Conservation (phyloP, 1,139 yeast species). For the Taphrina betulina region DNA sequence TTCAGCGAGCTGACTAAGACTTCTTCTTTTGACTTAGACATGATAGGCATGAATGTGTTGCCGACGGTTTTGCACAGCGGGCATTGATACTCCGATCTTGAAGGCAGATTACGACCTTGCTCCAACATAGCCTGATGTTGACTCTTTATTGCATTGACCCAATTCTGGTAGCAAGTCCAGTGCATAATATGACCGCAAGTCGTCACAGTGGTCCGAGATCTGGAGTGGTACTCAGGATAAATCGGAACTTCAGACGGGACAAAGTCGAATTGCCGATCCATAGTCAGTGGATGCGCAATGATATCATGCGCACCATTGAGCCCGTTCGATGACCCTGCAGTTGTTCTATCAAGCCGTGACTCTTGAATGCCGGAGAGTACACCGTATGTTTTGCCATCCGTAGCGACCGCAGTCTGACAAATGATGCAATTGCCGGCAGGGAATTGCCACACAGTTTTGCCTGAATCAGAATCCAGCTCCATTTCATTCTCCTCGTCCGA, state of each 20-base stretch:
- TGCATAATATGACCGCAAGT: slow-evolving; percentile 97
- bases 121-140: slow-evolving; percentile 75
- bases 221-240: slow-evolving; percentile 43
- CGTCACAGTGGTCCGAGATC: slow-evolving; percentile 51
- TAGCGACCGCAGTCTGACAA: slow-evolving; percentile 67
- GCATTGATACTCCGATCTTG: slow-evolving; percentile 71
- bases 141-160: slow-evolving; percentile 54
- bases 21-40: too few species aligned
- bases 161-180: slow-evolving; percentile 68
- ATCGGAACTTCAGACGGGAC: slow-evolving; percentile 52
- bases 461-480: slow-evolving; percentile 38
- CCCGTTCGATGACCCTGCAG: background rate
- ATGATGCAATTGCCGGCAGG: slow-evolving; percentile 82
- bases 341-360: slow-evolving; percentile 15
- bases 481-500: too few species aligned
- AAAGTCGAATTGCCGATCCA: slow-evolving; percentile 46
- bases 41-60: slow-evolving; percentile 76
- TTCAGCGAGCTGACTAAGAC: too few species aligned
- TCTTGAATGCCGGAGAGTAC: slow-evolving; percentile 22
- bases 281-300: slow-evolving; percentile 7
- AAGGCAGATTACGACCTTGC: slow-evolving; percentile 71
- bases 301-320: background rate
- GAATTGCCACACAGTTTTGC: slow-evolving; percentile 69
- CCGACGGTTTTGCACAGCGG: slow-evolving; percentile 88
- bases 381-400: slow-evolving; percentile 13